These are phyloP conservation scores for Geotrichum citri-aurantii DNA, from an alignment of 1,139 yeast genomes.

Conservation along the genomic window DNA sequence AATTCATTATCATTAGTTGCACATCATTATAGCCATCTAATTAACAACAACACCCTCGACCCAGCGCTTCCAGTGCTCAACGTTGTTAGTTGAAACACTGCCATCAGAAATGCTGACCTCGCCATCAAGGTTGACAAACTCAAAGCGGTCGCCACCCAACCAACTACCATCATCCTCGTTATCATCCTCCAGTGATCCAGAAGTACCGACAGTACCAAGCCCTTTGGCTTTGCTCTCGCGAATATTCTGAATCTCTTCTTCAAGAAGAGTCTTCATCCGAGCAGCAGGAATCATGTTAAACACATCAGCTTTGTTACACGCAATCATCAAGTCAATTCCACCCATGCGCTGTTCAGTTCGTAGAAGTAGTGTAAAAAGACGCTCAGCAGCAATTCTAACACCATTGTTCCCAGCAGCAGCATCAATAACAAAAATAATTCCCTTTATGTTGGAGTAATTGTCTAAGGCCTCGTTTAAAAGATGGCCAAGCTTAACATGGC, in stretches of 20 bases:
- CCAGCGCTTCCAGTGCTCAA: conserved; percentile 69
- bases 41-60: conserved; percentile 66
- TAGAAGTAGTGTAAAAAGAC: conserved; percentile 31
- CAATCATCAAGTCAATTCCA: conserved; percentile 68
- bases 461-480: conserved; percentile 20
- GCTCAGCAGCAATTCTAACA: conserved; percentile 32
- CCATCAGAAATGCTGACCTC: conserved; percentile 68
- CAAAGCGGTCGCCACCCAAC: conserved; percentile 48
- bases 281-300: conserved; percentile 72
- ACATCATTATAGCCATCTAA: conserved; percentile 5
- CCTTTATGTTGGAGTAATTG: conserved; percentile 40
- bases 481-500: conserved; percentile 58
- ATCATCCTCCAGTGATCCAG: conserved; percentile 33
- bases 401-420: conserved; percentile 33
- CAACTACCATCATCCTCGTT: conserved; percentile 39
- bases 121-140: conserved; percentile 65
- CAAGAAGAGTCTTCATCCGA: conserved; percentile 55
- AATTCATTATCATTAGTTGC: not conserved
- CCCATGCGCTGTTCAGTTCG: conserved; percentile 31
- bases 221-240: conserved; percentile 44
- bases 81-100: conserved; percentile 53
- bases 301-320: conserved; percentile 76
- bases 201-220: conserved; percentile 41
- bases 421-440: conserved; percentile 63
- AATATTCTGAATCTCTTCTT: conserved; percentile 56